Conservation (phyloP, 2,329 filamentous ascomycete genomes). For the Ophiostoma sp. region DNA sequence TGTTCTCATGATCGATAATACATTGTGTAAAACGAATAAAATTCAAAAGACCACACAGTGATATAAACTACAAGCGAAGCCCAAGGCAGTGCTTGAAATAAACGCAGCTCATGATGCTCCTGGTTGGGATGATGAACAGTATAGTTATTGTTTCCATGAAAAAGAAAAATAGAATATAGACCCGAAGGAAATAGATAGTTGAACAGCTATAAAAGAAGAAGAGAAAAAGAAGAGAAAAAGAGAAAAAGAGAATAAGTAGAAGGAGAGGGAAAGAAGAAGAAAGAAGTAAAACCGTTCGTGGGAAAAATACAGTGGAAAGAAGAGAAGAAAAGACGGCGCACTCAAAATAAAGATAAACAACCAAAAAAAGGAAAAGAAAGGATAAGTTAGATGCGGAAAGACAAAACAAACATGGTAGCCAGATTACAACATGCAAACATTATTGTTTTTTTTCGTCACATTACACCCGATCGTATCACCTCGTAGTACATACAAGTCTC, state of each 20-base stretch:
- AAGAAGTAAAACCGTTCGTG: conserved; percentile 5
- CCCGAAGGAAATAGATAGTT: conserved; percentile 5
- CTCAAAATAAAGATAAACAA: background rate
- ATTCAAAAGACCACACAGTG: too few relatives aligned
- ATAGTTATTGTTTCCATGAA: background rate
- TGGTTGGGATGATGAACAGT: too few relatives aligned
- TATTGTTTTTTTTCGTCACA: conserved; percentile 13
- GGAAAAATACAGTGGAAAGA: conserved; percentile 13
- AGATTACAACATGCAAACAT: conserved; percentile 12
- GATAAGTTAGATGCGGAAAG: background rate
- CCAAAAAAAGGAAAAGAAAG: conserved; percentile 7
- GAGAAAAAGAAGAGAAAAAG: background rate
- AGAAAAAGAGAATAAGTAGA: conserved; percentile 1
- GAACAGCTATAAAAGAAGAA: conserved; percentile 5
- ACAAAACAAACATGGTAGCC: conserved; percentile 10
- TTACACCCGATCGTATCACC: conserved; percentile 4
- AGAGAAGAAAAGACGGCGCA: background rate
- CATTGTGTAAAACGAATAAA: too few relatives aligned
- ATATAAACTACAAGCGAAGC: too few relatives aligned
- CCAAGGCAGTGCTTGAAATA: too few relatives aligned
- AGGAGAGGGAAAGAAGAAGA: background rate
- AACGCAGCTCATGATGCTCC: too few relatives aligned
- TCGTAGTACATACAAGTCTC: background rate
- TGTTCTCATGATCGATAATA: too few relatives aligned
- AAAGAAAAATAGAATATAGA: background rate